phyloP scores from a whole-genome alignment of 768 basidiomycete species.

The Hygrocybe punicea region DNA sequence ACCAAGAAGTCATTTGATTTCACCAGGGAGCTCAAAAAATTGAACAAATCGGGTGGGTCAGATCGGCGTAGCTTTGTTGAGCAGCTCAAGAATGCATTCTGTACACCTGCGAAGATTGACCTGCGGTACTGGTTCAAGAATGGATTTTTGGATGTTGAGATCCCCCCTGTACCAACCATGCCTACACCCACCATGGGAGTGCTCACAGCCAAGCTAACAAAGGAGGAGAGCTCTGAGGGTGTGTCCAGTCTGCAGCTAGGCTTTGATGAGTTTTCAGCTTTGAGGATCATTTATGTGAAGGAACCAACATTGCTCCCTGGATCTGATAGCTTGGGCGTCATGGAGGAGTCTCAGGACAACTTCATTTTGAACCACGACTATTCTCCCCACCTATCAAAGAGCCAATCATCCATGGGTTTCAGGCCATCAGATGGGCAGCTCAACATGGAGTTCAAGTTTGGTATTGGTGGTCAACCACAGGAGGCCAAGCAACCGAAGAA shows the following conservation, averaged over 20 bases:
- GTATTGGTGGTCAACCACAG: conserved; percentile 49
- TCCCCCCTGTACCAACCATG: conserved; percentile 52
- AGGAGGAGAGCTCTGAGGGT: not conserved
- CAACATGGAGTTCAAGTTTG: conserved; percentile 72
- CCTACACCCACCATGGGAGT: conserved; percentile 37
- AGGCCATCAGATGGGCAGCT: conserved; percentile 62
- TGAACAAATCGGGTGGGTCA: conserved; percentile 67
- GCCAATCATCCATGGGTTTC: conserved; percentile 35
- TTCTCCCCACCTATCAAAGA: conserved; percentile 15
- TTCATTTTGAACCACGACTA: conserved; percentile 16
- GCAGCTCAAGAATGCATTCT: conserved; percentile 76
- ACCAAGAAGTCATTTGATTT: conserved; percentile 84
- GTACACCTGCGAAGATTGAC: conserved; percentile 68
- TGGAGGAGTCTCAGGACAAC: conserved; percentile 23
- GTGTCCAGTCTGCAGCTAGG: conserved; percentile 6
- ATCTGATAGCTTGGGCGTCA: conserved; percentile 38
- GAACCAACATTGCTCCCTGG: conserved; percentile 39
- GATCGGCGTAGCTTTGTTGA: conserved; percentile 76
- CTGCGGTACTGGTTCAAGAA: conserved; percentile 46
- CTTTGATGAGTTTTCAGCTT: conserved; percentile 12
- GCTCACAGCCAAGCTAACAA: conserved; percentile 6
- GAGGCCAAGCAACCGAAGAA: conserved; percentile 25
- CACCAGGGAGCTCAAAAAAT: conserved; percentile 67
- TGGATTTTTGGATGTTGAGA: conserved; percentile 36
- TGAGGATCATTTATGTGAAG: conserved; percentile 28